These are phyloP conservation scores for Aspergillus puulaauensis DNA, from an alignment of 2,329 filamentous ascomycete species.

Conservation along the genomic window DNA sequence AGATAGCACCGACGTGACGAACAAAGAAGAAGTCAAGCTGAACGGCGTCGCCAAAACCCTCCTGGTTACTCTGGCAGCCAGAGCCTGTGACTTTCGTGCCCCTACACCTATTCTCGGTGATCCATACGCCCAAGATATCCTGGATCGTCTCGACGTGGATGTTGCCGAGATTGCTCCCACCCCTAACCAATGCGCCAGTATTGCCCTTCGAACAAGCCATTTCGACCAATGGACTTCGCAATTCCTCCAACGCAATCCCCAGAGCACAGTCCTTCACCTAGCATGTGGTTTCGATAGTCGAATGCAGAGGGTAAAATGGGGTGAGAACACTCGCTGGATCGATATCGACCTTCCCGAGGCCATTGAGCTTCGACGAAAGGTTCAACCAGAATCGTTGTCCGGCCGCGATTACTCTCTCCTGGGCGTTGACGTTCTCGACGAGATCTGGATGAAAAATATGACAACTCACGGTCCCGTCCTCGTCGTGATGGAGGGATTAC, in stretches of 20 bases:
- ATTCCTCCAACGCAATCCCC: not conserved
- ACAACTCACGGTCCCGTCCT: not conserved
- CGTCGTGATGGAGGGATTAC: not conserved
- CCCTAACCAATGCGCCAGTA: not conserved
- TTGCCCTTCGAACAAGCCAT: not conserved
- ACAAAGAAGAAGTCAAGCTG: not conserved
- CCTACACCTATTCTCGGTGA: not conserved
- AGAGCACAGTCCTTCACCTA: not conserved
- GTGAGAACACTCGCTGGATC: not conserved
- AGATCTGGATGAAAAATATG: not conserved
- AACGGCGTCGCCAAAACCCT: not conserved
- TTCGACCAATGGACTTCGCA: not conserved
- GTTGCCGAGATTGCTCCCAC: not conserved
- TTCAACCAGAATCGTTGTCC: not conserved
- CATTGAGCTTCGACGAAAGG: not conserved
- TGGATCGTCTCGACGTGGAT: not conserved
- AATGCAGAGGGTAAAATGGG: not conserved
- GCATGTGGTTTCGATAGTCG: not conserved
- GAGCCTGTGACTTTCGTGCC: not conserved
- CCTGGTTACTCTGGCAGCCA: not conserved
- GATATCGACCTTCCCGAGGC: not conserved
- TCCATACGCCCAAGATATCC: not conserved
- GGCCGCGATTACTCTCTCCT: not conserved
- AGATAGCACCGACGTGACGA: not conserved
- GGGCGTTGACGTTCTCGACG: not conserved